Percentiles rank a stretch among this genome's conserved stretches.
Evolutionary conservation across 1,284 basidiomycete genomes (phyloP).

Genomic region (Leccinum fallax): DNA sequence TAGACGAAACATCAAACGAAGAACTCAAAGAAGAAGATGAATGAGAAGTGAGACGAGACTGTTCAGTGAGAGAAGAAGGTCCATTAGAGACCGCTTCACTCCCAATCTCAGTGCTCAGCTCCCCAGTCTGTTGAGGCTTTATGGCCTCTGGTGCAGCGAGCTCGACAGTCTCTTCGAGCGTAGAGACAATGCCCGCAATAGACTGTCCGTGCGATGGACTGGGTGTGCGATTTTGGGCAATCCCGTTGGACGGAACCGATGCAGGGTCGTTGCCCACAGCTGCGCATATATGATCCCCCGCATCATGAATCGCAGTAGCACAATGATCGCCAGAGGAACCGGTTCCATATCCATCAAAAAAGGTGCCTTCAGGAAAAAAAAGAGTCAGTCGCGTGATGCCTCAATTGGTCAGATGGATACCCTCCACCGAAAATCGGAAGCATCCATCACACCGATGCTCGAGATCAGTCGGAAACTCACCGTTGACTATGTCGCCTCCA

Average conservation of each 20-base stretch:
- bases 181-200: constrained; percentile 16
- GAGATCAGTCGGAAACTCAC: constrained; percentile 45
- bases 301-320: constrained; percentile 16
- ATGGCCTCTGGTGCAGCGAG: constrained; percentile 10
- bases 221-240: constrained; percentile 11
- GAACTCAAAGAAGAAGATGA: constrained; percentile 39
- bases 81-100: constrained; percentile 29
- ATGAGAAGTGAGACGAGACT: constrained; percentile 29
- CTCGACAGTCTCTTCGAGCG: constrained; percentile 18
- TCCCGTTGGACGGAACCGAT: constrained; percentile 15
- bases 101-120: constrained; percentile 19
- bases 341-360: constrained; percentile 25
- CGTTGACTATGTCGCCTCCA: constrained; percentile 43
- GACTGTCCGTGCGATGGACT: constrained; percentile 15
- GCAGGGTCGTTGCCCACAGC: constrained; percentile 13
- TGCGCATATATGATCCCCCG: constrained; percentile 8
- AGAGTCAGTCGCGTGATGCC: constrained; percentile 31
- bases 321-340: constrained; percentile 22
- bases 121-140: constrained; percentile 15
- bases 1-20: constrained; percentile 42
- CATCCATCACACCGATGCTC: constrained; percentile 31
- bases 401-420: constrained; percentile 9
- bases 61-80: constrained; percentile 30
- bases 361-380: constrained; percentile 24
- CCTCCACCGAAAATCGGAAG: constrained; percentile 28